phyloP scores from a whole-genome alignment of 2,329 filamentous ascomycete genomes.

The Rugonectria rugulosa region DNA sequence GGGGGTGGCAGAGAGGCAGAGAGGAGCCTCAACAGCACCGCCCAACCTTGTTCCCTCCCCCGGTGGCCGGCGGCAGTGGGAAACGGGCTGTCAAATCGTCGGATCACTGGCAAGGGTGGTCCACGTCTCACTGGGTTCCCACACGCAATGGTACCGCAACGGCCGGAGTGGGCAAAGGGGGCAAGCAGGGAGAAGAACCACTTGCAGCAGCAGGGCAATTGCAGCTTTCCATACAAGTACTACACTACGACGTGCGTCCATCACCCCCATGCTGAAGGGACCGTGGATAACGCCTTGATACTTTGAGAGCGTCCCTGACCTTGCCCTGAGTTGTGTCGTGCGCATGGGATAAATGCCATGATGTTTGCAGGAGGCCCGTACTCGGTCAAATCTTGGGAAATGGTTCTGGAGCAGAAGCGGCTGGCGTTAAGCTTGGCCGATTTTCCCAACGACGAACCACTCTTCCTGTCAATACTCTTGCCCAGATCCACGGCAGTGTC shows the following conservation, averaged over 20 bases:
- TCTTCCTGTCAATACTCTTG: neutral
- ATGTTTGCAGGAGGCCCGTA: too few relatives aligned
- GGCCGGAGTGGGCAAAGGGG: conserved; percentile 14
- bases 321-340: too few relatives aligned
- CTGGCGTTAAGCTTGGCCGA: too few relatives aligned
- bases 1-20: too few relatives aligned
- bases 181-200: too few relatives aligned
- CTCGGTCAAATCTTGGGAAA: too few relatives aligned
- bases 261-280: too few relatives aligned
- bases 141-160: conserved; percentile 34
- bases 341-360: too few relatives aligned
- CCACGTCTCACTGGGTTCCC: conserved; percentile 25
- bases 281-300: too few relatives aligned
- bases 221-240: too few relatives aligned
- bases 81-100: conserved; percentile 19
- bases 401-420: too few relatives aligned
- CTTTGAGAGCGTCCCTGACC: too few relatives aligned
- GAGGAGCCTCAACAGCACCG: neutral
- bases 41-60: neutral
- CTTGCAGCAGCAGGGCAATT: neutral
- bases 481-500: conserved; percentile 2
- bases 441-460: neutral
- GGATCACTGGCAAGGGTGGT: conserved; percentile 10
- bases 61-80: conserved; percentile 26
- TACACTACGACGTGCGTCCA: neutral